Conservation (phyloP, 768 basidiomycete genomes). For the Artomyces pyxidatus region DNA sequence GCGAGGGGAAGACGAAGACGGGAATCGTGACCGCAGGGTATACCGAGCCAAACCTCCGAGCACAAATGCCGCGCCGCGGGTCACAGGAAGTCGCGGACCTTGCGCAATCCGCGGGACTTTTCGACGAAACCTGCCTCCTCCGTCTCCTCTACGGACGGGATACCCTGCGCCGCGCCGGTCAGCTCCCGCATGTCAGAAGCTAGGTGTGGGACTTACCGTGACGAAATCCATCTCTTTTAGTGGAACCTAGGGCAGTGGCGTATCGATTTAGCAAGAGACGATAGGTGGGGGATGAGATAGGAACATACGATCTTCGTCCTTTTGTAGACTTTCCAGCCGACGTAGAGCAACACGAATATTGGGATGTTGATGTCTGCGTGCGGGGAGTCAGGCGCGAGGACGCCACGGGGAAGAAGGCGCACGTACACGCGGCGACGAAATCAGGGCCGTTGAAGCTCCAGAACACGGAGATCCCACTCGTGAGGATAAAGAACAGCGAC, state of each 20-base stretch:
- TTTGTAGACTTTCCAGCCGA: constrained; percentile 13
- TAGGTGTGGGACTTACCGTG: constrained; percentile 3
- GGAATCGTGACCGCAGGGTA: too few relatives aligned
- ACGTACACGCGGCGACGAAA: constrained; percentile 14
- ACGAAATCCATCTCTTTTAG: constrained; percentile 10
- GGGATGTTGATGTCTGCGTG: constrained; percentile 13
- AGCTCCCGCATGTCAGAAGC: background rate
- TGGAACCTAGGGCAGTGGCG: background rate
- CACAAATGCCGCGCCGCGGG: too few relatives aligned
- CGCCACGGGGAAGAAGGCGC: background rate
- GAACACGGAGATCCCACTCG: constrained; percentile 12
- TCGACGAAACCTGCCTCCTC: constrained; percentile 7
- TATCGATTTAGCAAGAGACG: background rate
- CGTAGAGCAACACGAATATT: constrained; percentile 7
- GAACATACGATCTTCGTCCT: constrained; percentile 14
- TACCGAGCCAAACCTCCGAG: too few relatives aligned
- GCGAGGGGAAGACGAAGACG: too few relatives aligned
- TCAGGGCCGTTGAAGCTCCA: constrained; percentile 13
- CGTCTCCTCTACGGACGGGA: constrained; percentile 12
- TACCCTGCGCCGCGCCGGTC: constrained; percentile 1
- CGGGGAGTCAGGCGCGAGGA: too few relatives aligned
- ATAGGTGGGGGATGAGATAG: background rate
- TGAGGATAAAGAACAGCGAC: constrained; percentile 11
- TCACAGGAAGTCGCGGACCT: constrained; percentile 6
- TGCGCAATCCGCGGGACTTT: background rate